phyloP scores from a whole-genome alignment of 1,284 basidiomycete species.

The Trametes sp. region DNA sequence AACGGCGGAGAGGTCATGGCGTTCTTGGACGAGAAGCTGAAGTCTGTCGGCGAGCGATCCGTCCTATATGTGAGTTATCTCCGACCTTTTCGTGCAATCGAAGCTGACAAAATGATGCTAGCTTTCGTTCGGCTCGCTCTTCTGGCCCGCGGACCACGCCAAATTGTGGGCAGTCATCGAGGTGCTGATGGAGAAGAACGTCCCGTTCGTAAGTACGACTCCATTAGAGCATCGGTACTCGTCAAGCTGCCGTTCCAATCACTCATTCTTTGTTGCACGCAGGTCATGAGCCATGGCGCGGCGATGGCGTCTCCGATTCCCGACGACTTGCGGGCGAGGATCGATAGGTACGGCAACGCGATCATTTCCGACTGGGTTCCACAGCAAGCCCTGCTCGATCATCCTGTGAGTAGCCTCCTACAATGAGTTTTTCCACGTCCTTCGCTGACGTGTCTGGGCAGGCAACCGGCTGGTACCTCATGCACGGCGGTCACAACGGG shows the following conservation, averaged over 20 bases:
- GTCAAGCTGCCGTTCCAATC: neutral
- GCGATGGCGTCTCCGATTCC: constrained; percentile 23
- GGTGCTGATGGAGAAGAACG: constrained; percentile 24
- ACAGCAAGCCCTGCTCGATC: constrained; percentile 33
- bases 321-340: constrained; percentile 25
- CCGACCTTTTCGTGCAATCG: neutral
- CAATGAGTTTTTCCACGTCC: too few relatives aligned
- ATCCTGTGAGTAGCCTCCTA: constrained; percentile 25
- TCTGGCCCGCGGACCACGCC: constrained; percentile 25
- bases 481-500: constrained; percentile 33
- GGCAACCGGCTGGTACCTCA: constrained; percentile 35
- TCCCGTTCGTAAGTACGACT: constrained; percentile 28
- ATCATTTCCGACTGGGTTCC: constrained; percentile 31
- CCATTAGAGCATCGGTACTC: neutral
- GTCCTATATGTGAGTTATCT: constrained; percentile 33
- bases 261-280: too few relatives aligned
- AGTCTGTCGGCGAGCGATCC: constrained; percentile 27
- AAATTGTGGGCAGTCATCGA: constrained; percentile 27
- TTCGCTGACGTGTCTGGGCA: neutral
- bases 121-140: constrained; percentile 32
- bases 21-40: constrained; percentile 27
- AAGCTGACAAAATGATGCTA: neutral
- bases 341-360: constrained; percentile 26
- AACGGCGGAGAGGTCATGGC: constrained; percentile 14
- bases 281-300: constrained; percentile 6